A percentile compares a stretch with the other conserved stretches of the same genome.
phyloP scores from a whole-genome alignment of 176 grass and related monocot genomes.

The Eremochloa ophiuroides region DNA sequence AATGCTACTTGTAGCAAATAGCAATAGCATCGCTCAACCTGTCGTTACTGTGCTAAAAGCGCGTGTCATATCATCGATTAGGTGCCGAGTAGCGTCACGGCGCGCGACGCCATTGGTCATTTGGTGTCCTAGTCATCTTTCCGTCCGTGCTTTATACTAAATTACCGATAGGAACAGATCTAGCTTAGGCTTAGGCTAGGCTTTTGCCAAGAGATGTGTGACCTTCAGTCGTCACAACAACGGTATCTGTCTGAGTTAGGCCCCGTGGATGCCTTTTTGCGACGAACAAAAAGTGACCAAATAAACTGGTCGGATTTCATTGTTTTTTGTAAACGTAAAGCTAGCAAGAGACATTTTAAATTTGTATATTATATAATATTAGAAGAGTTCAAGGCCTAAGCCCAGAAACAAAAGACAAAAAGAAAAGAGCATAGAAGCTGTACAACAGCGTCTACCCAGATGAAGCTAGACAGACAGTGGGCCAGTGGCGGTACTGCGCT shows the following conservation, averaged over 20 bases:
- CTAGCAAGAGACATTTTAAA: no score
- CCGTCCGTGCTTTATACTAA: not conserved
- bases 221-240: not conserved
- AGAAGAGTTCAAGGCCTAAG: no score
- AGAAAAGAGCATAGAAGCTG: no score
- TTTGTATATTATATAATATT: no score
- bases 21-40: not conserved
- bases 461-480: no score
- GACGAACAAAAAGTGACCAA: no score
- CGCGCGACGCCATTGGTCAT: not conserved
- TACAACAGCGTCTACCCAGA: no score
- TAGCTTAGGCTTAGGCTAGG: not conserved
- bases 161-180: not conserved
- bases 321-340: no score
- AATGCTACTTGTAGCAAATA: no score
- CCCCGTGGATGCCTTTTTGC: not conserved
- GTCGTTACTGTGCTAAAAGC: not conserved
- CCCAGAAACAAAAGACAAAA: no score
- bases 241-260: not conserved
- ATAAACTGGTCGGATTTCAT: no score
- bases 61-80: not conserved
- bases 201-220: not conserved
- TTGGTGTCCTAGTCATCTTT: not conserved
- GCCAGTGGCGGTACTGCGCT: no score
- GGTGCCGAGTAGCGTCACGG: conserved; percentile 20